Evolutionary conservation across 169 alveolate genomes (phyloP).

Genomic region (Eimeria sp.): DNA sequence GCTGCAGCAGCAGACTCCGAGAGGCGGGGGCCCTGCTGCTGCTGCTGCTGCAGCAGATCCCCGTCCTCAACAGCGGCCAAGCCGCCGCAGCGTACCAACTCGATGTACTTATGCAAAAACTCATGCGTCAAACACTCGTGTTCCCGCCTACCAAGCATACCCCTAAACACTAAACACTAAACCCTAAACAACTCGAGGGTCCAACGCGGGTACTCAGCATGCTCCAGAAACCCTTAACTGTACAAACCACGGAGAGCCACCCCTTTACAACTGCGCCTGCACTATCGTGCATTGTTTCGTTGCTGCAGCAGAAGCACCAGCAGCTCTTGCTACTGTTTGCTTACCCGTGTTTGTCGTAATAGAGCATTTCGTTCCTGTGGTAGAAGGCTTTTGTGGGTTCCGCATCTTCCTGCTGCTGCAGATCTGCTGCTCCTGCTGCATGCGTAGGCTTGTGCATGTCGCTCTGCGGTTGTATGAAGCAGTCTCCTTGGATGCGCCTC

Average conservation of each 20-base stretch:
- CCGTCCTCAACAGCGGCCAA: not conserved
- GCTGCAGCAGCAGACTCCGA: constrained; percentile 71
- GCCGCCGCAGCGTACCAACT: constrained; percentile 46
- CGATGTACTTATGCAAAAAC: constrained; percentile 37
- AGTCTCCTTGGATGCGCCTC: not conserved
- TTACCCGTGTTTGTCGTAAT: constrained; percentile 69
- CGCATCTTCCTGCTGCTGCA: constrained; percentile 17
- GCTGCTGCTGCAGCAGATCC: constrained; percentile 20
- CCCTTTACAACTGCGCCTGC: not conserved
- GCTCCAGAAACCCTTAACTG: not conserved
- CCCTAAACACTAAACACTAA: constrained; percentile 51
- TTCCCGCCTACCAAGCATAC: constrained; percentile 23
- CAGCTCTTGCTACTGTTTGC: constrained; percentile 26
- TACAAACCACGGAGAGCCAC: too few relatives aligned
- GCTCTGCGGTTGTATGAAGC: constrained; percentile 70
- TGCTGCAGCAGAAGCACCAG: not conserved
- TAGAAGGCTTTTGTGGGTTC: constrained; percentile 56
- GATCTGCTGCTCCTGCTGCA: not conserved
- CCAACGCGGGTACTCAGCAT: constrained; percentile 38
- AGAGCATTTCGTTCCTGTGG: constrained; percentile 65
- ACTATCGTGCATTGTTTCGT: not conserved
- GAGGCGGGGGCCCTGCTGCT: constrained; percentile 54
- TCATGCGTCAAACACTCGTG: constrained; percentile 70
- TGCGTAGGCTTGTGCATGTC: constrained; percentile 52
- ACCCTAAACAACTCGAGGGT: not conserved